Percentiles rank a stretch among this genome's conserved stretches.
Evolutionary conservation across 2,329 filamentous ascomycete species (phyloP).

Genomic region (Akanthomyces uredinophilus): DNA sequence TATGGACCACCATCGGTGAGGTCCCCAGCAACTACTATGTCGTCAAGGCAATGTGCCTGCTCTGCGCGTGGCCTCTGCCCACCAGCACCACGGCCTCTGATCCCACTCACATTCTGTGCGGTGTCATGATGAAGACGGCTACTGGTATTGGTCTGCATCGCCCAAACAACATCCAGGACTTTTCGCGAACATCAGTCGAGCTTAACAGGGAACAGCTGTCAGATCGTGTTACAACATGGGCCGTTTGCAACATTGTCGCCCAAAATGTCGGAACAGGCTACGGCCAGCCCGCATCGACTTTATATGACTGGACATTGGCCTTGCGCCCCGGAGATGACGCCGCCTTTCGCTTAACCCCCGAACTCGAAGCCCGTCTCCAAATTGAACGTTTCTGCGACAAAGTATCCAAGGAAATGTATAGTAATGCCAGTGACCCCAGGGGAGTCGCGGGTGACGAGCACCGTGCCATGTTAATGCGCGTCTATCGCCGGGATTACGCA

Average conservation of each 20-base stretch:
- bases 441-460: conserved; percentile 64
- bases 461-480: conserved; percentile 60
- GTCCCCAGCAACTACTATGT: conserved; percentile 75
- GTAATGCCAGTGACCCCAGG: conserved; percentile 67
- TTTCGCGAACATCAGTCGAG: conserved; percentile 69
- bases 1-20: conserved; percentile 73
- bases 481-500: conserved; percentile 60
- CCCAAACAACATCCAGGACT: conserved; percentile 77
- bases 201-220: conserved; percentile 74
- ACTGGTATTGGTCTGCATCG: conserved; percentile 79
- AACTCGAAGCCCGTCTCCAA: conserved; percentile 62
- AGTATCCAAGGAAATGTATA: conserved; percentile 74
- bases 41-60: conserved; percentile 72
- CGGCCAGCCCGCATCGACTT: conserved; percentile 72
- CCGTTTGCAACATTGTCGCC: conserved; percentile 78
- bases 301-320: conserved; percentile 70
- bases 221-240: conserved; percentile 76
- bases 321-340: conserved; percentile 55
- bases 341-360: conserved; percentile 52
- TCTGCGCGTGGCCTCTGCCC: conserved; percentile 78
- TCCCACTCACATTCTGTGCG: conserved; percentile 74
- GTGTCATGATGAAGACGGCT: conserved; percentile 82
- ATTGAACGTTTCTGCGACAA: conserved; percentile 74
- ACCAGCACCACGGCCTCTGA: conserved; percentile 77
- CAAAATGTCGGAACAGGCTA: conserved; percentile 80